phyloP scores from a whole-genome alignment of 2,329 filamentous ascomycete species.

The Dactylellina drechsleri region DNA sequence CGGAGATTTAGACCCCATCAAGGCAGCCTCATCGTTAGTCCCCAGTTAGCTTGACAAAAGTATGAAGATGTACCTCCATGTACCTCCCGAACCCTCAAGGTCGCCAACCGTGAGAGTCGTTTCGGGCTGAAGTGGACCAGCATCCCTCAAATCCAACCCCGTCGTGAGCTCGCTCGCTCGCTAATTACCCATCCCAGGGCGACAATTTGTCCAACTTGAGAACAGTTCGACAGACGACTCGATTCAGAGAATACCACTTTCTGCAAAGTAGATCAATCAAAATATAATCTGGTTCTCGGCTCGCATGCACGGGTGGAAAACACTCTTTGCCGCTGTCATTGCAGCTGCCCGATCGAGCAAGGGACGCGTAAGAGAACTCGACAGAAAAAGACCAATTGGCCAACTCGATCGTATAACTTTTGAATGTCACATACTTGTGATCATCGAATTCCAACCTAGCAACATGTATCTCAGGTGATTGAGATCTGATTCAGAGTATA shows the following conservation, averaged over 20 bases:
- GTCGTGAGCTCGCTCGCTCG: conserved; percentile 27
- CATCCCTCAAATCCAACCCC: conserved; percentile 28
- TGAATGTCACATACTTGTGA: too few species aligned
- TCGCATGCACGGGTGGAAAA: conserved; percentile 14
- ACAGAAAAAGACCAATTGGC: conserved; percentile 7
- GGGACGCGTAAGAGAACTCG: conserved; percentile 18
- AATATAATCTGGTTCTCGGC: conserved; percentile 5
- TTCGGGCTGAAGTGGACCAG: conserved; percentile 17
- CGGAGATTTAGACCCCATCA: conserved; percentile 52
- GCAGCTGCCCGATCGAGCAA: conserved; percentile 25
- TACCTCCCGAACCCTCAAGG: conserved; percentile 26
- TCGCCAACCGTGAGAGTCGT: conserved; percentile 14
- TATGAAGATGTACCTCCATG: conserved; percentile 43
- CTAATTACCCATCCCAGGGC: conserved; percentile 15
- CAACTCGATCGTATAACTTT: background rate
- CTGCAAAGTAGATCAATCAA: conserved; percentile 31
- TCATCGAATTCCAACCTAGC: too few species aligned
- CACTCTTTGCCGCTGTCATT: conserved; percentile 11
- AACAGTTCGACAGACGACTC: too few species aligned
- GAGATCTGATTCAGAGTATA: too few species aligned
- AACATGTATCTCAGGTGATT: too few species aligned
- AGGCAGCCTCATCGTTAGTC: conserved; percentile 37
- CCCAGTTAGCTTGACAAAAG: conserved; percentile 2
- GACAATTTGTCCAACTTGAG: background rate
- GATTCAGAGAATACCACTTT: conserved; percentile 5